phyloP scores from a whole-genome alignment of 257 asterid genomes.

The Nicotiana noctiflora region DNA sequence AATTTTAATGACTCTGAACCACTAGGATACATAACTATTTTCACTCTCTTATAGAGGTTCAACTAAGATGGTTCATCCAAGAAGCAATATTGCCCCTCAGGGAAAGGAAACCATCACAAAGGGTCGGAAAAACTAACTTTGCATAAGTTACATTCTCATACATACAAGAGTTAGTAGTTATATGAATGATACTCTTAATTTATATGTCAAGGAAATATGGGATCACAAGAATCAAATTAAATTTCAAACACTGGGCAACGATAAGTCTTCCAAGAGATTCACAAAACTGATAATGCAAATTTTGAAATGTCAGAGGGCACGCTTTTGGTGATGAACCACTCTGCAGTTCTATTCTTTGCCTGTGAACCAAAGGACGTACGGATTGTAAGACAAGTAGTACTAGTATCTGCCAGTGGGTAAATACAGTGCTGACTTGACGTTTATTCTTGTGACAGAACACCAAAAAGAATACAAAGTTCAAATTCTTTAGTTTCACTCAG shows the following conservation, averaged over 20 bases:
- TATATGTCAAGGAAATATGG: not conserved
- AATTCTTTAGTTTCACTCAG: not conserved
- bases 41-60: not conserved
- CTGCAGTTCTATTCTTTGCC: not conserved
- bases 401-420: not conserved
- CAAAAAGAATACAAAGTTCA: not conserved
- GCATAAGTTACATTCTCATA: not conserved
- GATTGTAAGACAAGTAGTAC: not conserved
- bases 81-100: not conserved
- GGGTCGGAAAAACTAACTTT: not conserved
- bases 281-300: not conserved
- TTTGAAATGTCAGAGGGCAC: not conserved
- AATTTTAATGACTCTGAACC: not conserved
- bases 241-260: not conserved
- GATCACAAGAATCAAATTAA: not conserved
- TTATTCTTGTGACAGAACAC: conserved; percentile 6
- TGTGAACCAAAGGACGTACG: not conserved
- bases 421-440: not conserved
- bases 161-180: not conserved
- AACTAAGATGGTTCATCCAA: not conserved
- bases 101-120: not conserved
- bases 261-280: not conserved
- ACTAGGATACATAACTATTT: not conserved
- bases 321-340: not conserved
- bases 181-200: not conserved